These are phyloP conservation scores for Talaromyces liani DNA, from an alignment of 495 filamentous ascomycete genomes.

Conservation along the genomic window DNA sequence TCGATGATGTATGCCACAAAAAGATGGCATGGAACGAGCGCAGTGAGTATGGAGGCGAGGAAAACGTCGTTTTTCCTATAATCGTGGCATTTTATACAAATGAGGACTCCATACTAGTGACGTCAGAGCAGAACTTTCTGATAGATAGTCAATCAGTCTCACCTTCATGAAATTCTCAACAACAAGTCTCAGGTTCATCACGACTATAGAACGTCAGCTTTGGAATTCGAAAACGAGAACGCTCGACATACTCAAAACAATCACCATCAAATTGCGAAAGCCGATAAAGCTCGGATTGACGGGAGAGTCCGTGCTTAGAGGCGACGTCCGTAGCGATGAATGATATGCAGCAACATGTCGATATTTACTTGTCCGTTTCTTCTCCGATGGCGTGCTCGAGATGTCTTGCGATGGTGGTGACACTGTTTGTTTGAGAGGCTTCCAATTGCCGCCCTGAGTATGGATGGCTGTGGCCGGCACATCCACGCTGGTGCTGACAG, in stretches of 20 bases:
- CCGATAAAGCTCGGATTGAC: conserved; percentile 77
- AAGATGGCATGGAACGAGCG: conserved; percentile 82
- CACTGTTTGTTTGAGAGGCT: not conserved
- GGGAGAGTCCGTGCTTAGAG: conserved; percentile 74
- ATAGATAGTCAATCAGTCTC: conserved; percentile 10
- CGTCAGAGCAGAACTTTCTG: not conserved
- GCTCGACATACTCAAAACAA: conserved; percentile 63
- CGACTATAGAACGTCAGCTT: conserved; percentile 45
- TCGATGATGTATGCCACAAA: conserved; percentile 87
- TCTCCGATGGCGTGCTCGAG: not conserved
- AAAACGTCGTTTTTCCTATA: conserved; percentile 72
- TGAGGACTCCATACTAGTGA: conserved; percentile 79
- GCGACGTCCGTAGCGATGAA: conserved; percentile 60
- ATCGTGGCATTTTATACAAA: conserved; percentile 86
- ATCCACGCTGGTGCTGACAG: conserved; percentile 6
- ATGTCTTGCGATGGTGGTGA: not conserved
- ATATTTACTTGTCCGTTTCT: conserved; percentile 54
- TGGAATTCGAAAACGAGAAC: not conserved
- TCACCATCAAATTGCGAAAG: conserved; percentile 93
- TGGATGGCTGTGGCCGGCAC: not conserved
- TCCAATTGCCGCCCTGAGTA: not conserved
- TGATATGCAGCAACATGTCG: conserved; percentile 85
- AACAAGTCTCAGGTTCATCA: conserved; percentile 85
- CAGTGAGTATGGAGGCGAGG: conserved; percentile 67
- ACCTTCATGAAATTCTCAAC: conserved; percentile 98